Conservation (phyloP, 495 filamentous ascomycete genomes). For the Cetradonia linearis region DNA sequence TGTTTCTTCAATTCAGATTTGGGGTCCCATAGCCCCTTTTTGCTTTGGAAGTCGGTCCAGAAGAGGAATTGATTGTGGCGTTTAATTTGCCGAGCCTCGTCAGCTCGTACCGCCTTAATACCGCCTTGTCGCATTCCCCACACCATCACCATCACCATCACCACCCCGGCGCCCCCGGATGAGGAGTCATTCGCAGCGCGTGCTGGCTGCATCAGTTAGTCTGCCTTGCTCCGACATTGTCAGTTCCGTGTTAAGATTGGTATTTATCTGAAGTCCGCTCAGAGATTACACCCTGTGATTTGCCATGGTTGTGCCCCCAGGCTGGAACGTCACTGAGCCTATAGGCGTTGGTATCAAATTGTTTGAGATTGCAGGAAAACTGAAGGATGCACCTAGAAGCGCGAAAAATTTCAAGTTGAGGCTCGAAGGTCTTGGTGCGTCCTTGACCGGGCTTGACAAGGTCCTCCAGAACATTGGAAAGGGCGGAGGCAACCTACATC, state of each 20-base stretch:
- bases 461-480: not conserved
- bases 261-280: not conserved
- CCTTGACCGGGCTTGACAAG: not conserved
- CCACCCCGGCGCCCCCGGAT: not conserved
- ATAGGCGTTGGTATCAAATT: not conserved
- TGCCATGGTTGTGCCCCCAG: conserved; percentile 6
- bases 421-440: not conserved
- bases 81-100: too few relatives aligned
- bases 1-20: not conserved
- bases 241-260: not conserved
- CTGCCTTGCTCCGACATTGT: not conserved
- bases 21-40: not conserved
- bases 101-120: not conserved
- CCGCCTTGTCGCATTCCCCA: not conserved
- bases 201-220: not conserved
- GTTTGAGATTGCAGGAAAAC: not conserved
- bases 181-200: not conserved
- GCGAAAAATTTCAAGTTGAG: not conserved
- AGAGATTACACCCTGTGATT: not conserved
- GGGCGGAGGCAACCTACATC: not conserved
- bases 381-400: not conserved
- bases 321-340: conserved; percentile 17
- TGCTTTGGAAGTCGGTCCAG: not conserved
- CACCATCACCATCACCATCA: not conserved
- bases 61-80: not conserved